phyloP scores from a whole-genome alignment of 2,329 filamentous ascomycete genomes.

The Elsinoe perseae region DNA sequence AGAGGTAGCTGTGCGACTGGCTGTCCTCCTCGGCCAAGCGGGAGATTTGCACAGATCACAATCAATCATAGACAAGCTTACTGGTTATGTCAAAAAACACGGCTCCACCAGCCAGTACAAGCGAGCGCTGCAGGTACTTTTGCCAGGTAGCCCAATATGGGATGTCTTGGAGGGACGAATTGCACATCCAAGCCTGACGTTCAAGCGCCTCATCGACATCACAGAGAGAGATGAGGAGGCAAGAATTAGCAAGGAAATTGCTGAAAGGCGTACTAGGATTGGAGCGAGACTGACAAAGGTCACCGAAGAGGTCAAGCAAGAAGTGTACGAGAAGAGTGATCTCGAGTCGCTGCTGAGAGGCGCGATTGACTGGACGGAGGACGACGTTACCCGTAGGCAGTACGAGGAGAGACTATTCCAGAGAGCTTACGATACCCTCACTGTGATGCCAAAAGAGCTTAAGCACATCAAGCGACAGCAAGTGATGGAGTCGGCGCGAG shows the following conservation, averaged over 20 bases:
- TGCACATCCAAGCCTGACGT: slow-evolving; percentile 70
- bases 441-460: slow-evolving; percentile 57
- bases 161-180: slow-evolving; percentile 74
- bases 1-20: slow-evolving; percentile 62
- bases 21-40: slow-evolving; percentile 61
- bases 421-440: slow-evolving; percentile 69
- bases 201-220: slow-evolving; percentile 73
- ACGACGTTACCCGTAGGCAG: slow-evolving; percentile 73
- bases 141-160: slow-evolving; percentile 78
- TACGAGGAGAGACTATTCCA: slow-evolving; percentile 88
- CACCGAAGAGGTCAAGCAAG: slow-evolving; percentile 76
- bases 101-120: slow-evolving; percentile 68
- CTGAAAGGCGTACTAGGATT: slow-evolving; percentile 76
- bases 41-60: slow-evolving; percentile 54
- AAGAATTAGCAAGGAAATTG: slow-evolving; percentile 81
- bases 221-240: slow-evolving; percentile 81
- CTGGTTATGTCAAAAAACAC: slow-evolving; percentile 62
- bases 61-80: slow-evolving; percentile 67
- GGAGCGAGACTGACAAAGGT: slow-evolving; percentile 79
- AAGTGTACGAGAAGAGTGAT: slow-evolving; percentile 67
- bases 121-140: slow-evolving; percentile 63
- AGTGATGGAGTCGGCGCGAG: slow-evolving; percentile 69
- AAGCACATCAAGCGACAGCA: slow-evolving; percentile 65
- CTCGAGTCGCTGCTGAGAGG: slow-evolving; percentile 75
- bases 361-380: slow-evolving; percentile 80